A percentile compares a stretch with the other conserved stretches of the same genome.
Evolutionary conservation across 1,139 yeast genomes (phyloP).

Genomic region (Hyphopichia khmerensis): DNA sequence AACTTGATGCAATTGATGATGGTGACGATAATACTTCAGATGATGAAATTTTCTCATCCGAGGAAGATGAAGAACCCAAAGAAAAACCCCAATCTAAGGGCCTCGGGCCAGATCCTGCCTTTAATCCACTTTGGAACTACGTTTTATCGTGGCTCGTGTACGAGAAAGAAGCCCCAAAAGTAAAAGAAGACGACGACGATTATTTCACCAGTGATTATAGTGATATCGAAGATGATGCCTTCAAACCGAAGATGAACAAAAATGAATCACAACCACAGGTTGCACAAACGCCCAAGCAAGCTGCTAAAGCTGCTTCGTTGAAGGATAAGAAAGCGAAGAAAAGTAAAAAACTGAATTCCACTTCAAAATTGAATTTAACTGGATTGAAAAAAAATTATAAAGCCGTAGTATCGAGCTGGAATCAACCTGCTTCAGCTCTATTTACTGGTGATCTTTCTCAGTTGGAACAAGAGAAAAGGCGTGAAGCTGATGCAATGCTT

Average conservation of each 20-base stretch:
- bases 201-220: slow-evolving; percentile 5
- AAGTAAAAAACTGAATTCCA: slow-evolving; percentile 6
- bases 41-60: slow-evolving; percentile 3
- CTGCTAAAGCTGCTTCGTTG: background rate
- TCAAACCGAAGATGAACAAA: slow-evolving; percentile 2
- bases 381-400: slow-evolving; percentile 22
- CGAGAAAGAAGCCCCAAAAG: slow-evolving; percentile 9
- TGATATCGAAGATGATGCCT: slow-evolving; percentile 8
- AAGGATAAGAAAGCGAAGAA: slow-evolving; percentile 6
- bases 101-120: slow-evolving; percentile 26
- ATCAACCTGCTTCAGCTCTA: slow-evolving; percentile 29
- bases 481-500: slow-evolving; percentile 2
- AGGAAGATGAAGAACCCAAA: slow-evolving; percentile 9
- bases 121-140: slow-evolving; percentile 40
- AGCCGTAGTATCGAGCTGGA: slow-evolving; percentile 30
- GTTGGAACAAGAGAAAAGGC: background rate
- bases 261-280: background rate
- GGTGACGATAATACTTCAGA: slow-evolving; percentile 1
- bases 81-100: background rate
- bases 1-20: slow-evolving; percentile 6
- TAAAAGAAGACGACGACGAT: slow-evolving; percentile 1
- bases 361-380: slow-evolving; percentile 12
- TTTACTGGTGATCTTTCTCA: slow-evolving; percentile 10
- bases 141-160: slow-evolving; percentile 38
- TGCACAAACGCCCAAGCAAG: background rate